phyloP scores from a whole-genome alignment of 495 filamentous ascomycete genomes.

The Oidiodendron maius region DNA sequence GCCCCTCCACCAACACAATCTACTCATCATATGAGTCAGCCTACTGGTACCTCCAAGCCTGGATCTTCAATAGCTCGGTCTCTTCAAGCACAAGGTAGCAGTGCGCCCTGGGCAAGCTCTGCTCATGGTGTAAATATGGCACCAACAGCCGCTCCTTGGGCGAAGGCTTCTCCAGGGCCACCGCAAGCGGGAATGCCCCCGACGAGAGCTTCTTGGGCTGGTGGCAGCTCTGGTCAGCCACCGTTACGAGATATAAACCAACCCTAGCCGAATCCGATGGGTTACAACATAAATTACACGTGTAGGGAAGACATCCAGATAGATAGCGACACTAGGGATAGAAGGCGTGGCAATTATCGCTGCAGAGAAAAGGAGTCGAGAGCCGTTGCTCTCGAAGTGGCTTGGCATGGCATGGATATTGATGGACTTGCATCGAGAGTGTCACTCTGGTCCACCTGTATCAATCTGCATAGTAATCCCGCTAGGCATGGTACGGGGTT shows the following conservation, averaged over 20 bases:
- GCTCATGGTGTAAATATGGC: slow-evolving; percentile 29
- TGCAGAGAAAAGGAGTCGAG: too few relatives aligned
- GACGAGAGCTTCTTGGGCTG: slow-evolving; percentile 42
- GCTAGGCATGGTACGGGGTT: too few relatives aligned
- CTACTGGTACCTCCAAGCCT: slow-evolving; percentile 21
- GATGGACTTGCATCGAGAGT: too few relatives aligned
- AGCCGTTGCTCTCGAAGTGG: too few relatives aligned
- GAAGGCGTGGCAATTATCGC: too few relatives aligned
- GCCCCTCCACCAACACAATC: slow-evolving; percentile 39
- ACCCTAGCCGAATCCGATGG: too few relatives aligned
- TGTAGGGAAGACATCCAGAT: too few relatives aligned
- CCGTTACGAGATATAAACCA: background rate
- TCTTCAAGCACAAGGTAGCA: slow-evolving; percentile 23
- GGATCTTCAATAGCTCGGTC: slow-evolving; percentile 13
- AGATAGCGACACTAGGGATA: too few relatives aligned
- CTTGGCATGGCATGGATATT: too few relatives aligned
- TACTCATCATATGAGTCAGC: slow-evolving; percentile 55
- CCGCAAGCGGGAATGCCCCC: slow-evolving; percentile 30
- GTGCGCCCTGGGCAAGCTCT: slow-evolving; percentile 43
- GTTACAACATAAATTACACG: too few relatives aligned
- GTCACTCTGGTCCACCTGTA: too few relatives aligned
- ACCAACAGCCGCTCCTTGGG: slow-evolving; percentile 16
- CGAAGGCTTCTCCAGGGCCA: background rate
- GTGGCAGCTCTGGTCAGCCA: background rate
- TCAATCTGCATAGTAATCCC: too few relatives aligned